These are phyloP conservation scores for Diplogelasinospora grovesii DNA, from an alignment of 495 filamentous ascomycete genomes.

Conservation along the genomic window DNA sequence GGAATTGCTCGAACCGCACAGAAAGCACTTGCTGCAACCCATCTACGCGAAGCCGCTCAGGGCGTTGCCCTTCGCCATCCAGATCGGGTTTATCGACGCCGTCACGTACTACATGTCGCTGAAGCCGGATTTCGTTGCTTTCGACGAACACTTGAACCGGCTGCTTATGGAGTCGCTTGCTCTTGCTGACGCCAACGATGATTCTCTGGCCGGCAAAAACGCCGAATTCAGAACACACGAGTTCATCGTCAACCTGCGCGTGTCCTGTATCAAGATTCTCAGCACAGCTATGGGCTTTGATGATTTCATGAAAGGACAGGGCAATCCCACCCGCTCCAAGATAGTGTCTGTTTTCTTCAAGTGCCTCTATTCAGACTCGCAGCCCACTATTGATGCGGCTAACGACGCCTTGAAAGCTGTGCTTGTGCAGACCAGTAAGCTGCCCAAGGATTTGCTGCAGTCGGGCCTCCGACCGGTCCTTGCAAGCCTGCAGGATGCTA, in stretches of 20 bases:
- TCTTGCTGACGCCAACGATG: conserved; percentile 88
- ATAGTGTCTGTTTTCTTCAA: conserved; percentile 98
- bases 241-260: conserved; percentile 82
- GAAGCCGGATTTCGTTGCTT: conserved; percentile 76
- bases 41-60: conserved; percentile 94
- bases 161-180: conserved; percentile 88
- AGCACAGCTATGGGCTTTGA: conserved; percentile 88
- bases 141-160: conserved; percentile 84
- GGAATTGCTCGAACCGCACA: conserved; percentile 79
- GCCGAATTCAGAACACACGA: conserved; percentile 86
- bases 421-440: conserved; percentile 76
- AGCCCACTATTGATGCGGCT: conserved; percentile 88
- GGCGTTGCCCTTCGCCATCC: conserved; percentile 81
- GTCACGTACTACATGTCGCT: conserved; percentile 88
- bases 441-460: conserved; percentile 93
- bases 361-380: conserved; percentile 83
- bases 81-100: conserved; percentile 97
- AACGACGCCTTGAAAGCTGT: conserved; percentile 82
- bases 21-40: conserved; percentile 73
- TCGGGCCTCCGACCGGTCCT: conserved; percentile 90
- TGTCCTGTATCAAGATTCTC: conserved; percentile 87
- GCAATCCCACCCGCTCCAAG: conserved; percentile 67
- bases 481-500: conserved; percentile 91
- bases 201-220: conserved; percentile 74
- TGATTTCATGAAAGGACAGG: conserved; percentile 64